Evolutionary conservation across 2,329 filamentous ascomycete genomes (phyloP).

Genomic region (Rutstroemia sydowiana): DNA sequence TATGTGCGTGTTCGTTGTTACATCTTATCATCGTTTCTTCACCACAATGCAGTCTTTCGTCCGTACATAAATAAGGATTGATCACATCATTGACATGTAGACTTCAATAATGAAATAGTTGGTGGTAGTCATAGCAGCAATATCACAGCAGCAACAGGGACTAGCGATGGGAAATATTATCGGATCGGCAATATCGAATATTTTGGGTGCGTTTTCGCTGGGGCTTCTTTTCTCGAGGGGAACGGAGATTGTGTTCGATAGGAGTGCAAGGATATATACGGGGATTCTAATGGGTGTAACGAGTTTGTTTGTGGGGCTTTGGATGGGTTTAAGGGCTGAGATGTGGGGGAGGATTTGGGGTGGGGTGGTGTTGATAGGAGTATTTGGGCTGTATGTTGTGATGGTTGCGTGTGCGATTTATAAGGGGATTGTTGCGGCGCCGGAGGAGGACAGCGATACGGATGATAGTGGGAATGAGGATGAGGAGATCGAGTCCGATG

Average conservation of each 20-base stretch:
- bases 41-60: too few species aligned
- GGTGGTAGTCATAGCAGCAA: slow-evolving; percentile 40
- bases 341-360: slow-evolving; percentile 31
- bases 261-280: slow-evolving; percentile 42
- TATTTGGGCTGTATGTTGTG: slow-evolving; percentile 38
- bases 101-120: slow-evolving; percentile 29
- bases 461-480: slow-evolving; percentile 22
- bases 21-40: slow-evolving; percentile 2
- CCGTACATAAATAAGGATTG: too few species aligned
- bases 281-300: slow-evolving; percentile 36
- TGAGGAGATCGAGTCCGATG: background rate
- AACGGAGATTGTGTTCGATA: slow-evolving; percentile 35
- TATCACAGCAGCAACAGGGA: slow-evolving; percentile 38
- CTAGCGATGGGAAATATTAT: slow-evolving; percentile 48
- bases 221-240: slow-evolving; percentile 38
- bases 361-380: slow-evolving; percentile 34
- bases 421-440: slow-evolving; percentile 34
- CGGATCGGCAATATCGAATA: slow-evolving; percentile 48
- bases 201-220: slow-evolving; percentile 47
- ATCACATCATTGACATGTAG: too few species aligned
- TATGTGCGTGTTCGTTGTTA: slow-evolving; percentile 18
- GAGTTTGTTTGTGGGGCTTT: slow-evolving; percentile 32
- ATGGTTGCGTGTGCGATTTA: slow-evolving; percentile 40
- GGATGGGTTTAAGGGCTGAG: slow-evolving; percentile 25
- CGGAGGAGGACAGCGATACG: slow-evolving; percentile 34